These are phyloP conservation scores for Porogramme epimiltina DNA, from an alignment of 1,284 basidiomycete genomes.

Conservation along the genomic window DNA sequence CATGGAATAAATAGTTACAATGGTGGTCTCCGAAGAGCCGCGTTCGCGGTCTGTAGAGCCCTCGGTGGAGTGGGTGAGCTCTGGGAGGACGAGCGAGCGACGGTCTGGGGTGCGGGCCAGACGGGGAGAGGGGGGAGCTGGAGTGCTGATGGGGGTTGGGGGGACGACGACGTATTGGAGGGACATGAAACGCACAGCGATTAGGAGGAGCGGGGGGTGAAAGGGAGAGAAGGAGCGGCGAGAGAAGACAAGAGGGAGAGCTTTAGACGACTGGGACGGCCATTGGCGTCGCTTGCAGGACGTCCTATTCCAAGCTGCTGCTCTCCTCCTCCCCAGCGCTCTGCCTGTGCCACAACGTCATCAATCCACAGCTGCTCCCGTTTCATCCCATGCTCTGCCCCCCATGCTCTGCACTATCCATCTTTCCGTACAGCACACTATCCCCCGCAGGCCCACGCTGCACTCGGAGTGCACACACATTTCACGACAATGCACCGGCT, in stretches of 20 bases:
- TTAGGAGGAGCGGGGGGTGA: conserved; percentile 1
- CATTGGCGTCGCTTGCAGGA: conserved; percentile 13
- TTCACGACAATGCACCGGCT: too few species aligned
- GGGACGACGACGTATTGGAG: conserved; percentile 45
- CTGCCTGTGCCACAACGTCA: too few species aligned
- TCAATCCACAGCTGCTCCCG: too few species aligned
- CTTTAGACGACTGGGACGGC: conserved; percentile 3
- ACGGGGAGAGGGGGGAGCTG: conserved; percentile 25
- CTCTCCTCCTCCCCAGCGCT: background rate
- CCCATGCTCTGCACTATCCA: too few species aligned
- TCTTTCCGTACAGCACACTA: too few species aligned
- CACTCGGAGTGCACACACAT: too few species aligned
- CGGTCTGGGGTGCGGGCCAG: conserved; percentile 25
- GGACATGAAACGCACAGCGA: conserved; percentile 39
- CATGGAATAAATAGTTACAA: conserved; percentile 82
- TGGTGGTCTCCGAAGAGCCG: conserved; percentile 53
- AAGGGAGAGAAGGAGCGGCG: conserved; percentile 14
- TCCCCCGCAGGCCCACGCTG: too few species aligned
- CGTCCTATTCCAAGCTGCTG: conserved; percentile 2
- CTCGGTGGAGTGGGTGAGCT: conserved; percentile 28
- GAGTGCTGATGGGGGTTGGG: conserved; percentile 37
- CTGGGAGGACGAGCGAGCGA: conserved; percentile 27
- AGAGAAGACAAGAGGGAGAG: conserved; percentile 5
- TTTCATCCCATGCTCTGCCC: background rate
- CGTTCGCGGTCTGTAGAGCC: conserved; percentile 35